phyloP scores from a whole-genome alignment of 1,284 basidiomycete species.

The Leccinum angustisporum region DNA sequence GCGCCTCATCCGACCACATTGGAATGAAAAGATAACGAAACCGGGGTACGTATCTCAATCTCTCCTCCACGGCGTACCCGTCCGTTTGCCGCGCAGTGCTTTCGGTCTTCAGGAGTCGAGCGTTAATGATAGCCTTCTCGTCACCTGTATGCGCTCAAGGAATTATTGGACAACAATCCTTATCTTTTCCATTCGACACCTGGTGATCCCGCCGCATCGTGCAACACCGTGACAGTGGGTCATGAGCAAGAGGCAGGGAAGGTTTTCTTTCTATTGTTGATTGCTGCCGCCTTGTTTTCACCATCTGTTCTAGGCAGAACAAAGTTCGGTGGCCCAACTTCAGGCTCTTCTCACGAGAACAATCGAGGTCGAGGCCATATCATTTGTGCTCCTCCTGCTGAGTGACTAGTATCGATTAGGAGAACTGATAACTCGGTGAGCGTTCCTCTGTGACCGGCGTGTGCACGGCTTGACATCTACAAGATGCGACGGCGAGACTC shows the following conservation, averaged over 20 bases:
- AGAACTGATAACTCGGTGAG: conserved; percentile 81
- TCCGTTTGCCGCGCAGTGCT: conserved; percentile 34
- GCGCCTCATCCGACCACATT: conserved; percentile 82
- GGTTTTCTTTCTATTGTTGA: conserved; percentile 40
- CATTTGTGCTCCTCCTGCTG: conserved; percentile 82
- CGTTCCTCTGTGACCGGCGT: conserved; percentile 15
- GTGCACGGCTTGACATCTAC: conserved; percentile 13
- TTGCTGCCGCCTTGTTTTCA: conserved; percentile 7
- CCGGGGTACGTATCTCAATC: conserved; percentile 45
- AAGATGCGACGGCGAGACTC: conserved; percentile 70
- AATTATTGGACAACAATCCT: conserved; percentile 75
- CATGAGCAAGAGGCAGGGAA: conserved; percentile 82
- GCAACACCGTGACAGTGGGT: conserved; percentile 51
- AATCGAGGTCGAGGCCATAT: conserved; percentile 76
- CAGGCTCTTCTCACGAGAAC: conserved; percentile 75
- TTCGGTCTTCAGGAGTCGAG: conserved; percentile 52
- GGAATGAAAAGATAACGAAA: conserved; percentile 78
- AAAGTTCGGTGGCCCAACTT: conserved; percentile 74
- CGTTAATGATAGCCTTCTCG: conserved; percentile 61
- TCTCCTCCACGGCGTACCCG: not conserved
- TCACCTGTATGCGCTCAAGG: conserved; percentile 70
- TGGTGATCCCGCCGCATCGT: conserved; percentile 56
- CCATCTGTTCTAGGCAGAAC: conserved; percentile 62
- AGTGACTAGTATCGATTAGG: conserved; percentile 83
- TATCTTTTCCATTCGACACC: conserved; percentile 77